Evolutionary conservation across 2,329 filamentous ascomycete species (phyloP), one percentile per base, ranked within the genome.

Genomic region (Leptographium procerum): DNA sequence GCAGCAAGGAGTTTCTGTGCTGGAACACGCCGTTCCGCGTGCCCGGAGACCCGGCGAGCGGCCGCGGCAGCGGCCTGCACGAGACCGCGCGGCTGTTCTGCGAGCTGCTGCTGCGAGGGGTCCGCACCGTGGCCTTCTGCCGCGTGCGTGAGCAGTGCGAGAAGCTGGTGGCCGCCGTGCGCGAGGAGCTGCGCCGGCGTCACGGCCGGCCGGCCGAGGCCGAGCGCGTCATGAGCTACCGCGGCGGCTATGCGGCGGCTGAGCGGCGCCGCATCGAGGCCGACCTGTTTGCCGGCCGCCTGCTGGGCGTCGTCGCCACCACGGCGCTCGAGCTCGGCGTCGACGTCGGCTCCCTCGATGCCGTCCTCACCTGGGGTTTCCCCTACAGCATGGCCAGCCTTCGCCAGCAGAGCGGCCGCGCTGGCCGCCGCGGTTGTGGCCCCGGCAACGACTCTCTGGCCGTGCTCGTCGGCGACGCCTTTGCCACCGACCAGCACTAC

Each of bases 21-120:
- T 99, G 94, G 94, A 97, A 99, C 66, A 96, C 92, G 0, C 94
- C 94, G 0, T 96, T 84, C 71, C 95, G 91, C 69, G 92, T 96
- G 64, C 90, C 92, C 0, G 81, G 79, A 1, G 92, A 97, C 70
- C 88, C 91, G 10, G 84, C 87, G 0, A 95, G 89, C 65, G 92
- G 94, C 1, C 83, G 94, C 59, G 89, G 89, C 16, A 89, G 89
- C 68, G 85, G 86, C 4, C 84, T 95, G 69, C 80, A 83, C 5
- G 92, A 99, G 71, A 88, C 89, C n/a, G 90, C 94, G 1, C 85
- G 88, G 50, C 74, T 99, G 0, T 96, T 99, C 67, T 95, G 90
- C 65, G 88, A 95, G 66, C 77, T 99, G 2, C 85, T 99, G 22
- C 73, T 97, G 2, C 80, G 92, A 53, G 94, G 94, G 0, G 89